A percentile compares a stretch with the other conserved stretches of the same genome.
These are phyloP conservation scores for Aspergillus asperescens DNA, from an alignment of 495 filamentous ascomycete species.

Conservation along the genomic window DNA sequence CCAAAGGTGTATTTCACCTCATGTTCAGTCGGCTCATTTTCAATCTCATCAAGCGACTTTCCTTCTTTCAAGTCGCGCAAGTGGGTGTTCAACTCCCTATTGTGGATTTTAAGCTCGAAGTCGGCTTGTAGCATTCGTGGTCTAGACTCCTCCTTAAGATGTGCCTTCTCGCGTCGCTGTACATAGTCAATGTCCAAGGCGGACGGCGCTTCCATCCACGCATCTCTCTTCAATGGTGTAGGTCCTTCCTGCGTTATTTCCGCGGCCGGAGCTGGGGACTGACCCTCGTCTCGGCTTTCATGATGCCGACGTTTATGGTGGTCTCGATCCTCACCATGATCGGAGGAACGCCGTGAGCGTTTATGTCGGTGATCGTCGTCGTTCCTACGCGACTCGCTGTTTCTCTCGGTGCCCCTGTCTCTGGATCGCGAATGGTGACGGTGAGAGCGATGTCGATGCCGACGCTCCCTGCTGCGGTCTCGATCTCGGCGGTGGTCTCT, in stretches of 20 bases:
- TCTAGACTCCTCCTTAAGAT: slow-evolving; percentile 36
- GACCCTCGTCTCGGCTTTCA: slow-evolving; percentile 26
- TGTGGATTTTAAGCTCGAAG: slow-evolving; percentile 71
- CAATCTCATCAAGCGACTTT: slow-evolving; percentile 46
- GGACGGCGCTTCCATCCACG: slow-evolving; percentile 91
- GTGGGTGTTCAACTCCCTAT: slow-evolving; percentile 74
- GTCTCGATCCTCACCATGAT: slow-evolving; percentile 38
- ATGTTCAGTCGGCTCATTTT: slow-evolving; percentile 50
- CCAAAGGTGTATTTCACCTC: slow-evolving; percentile 83
- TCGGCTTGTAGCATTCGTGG: slow-evolving; percentile 54
- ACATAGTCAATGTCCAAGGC: slow-evolving; percentile 80
- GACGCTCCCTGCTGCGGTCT: slow-evolving; percentile 37
- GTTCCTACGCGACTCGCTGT: slow-evolving; percentile 34
- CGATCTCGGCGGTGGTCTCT: slow-evolving; percentile 21
- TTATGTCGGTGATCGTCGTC: slow-evolving; percentile 51
- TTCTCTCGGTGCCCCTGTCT: slow-evolving; percentile 29
- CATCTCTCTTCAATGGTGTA: slow-evolving; percentile 57
- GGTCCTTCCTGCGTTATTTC: slow-evolving; percentile 34
- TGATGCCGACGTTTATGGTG: slow-evolving; percentile 35
- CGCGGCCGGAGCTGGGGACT: slow-evolving; percentile 18
- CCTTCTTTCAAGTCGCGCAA: slow-evolving; percentile 58
- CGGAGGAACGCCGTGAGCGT: slow-evolving; percentile 46
- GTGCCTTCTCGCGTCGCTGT: slow-evolving; percentile 53
- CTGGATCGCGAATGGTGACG: slow-evolving; percentile 43
- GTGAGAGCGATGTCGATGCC: slow-evolving; percentile 36